These are phyloP conservation scores for Monascus purpureus DNA, from an alignment of 495 filamentous ascomycete species.

Conservation along the genomic window DNA sequence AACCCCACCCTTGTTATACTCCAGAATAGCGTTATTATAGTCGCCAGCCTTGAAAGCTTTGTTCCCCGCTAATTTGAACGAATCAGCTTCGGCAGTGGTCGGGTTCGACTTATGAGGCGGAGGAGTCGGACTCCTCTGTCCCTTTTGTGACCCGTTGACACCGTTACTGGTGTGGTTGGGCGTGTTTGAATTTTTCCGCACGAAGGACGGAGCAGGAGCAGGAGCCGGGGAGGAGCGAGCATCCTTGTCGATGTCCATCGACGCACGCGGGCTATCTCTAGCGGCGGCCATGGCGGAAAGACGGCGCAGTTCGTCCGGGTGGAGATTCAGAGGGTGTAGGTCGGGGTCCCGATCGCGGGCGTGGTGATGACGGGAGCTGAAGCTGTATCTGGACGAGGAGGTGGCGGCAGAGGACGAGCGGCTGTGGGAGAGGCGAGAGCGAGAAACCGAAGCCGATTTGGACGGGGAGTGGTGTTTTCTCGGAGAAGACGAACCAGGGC, in stretches of 20 bases:
- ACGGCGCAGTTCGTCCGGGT: conserved; percentile 68
- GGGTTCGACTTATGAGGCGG: conserved; percentile 62
- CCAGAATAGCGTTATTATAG: conserved; percentile 70
- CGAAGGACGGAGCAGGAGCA: conserved; percentile 3
- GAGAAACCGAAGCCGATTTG: conserved; percentile 8
- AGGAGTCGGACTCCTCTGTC: conserved; percentile 51
- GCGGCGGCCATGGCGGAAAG: conserved; percentile 58
- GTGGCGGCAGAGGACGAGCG: conserved; percentile 21
- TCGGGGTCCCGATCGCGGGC: conserved; percentile 55
- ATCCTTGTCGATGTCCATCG: conserved; percentile 75
- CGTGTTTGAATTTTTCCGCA: conserved; percentile 11
- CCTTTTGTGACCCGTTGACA: conserved; percentile 35
- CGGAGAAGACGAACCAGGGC: conserved; percentile 5
- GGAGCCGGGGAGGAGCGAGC: conserved; percentile 18
- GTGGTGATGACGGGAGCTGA: conserved; percentile 15
- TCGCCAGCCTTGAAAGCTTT: conserved; percentile 90
- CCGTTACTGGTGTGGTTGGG: conserved; percentile 42
- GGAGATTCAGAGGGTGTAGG: conserved; percentile 74
- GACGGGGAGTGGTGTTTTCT: conserved; percentile 11
- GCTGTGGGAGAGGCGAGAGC: conserved; percentile 11
- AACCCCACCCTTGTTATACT: conserved; percentile 79
- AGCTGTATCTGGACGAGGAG: conserved; percentile 9
- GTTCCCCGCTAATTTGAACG: conserved; percentile 84
- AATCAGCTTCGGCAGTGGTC: conserved; percentile 59
- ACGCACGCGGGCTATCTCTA: conserved; percentile 39